Evolutionary conservation across 2,329 filamentous ascomycete species (phyloP).

Genomic region (Penicillium verrucosum): DNA sequence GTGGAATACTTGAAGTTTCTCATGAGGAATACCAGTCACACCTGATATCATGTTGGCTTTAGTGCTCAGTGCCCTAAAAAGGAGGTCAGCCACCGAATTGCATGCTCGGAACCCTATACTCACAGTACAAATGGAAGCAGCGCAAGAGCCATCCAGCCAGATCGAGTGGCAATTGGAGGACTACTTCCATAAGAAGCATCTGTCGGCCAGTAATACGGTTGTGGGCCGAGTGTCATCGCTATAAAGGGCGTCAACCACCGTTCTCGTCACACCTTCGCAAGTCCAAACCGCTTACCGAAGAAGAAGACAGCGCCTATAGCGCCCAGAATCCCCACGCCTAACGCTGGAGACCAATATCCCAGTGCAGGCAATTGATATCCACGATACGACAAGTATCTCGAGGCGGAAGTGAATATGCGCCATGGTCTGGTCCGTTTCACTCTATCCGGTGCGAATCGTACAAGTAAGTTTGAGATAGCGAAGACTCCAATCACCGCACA

Average conservation of each 20-base stretch:
- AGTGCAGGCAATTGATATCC: constrained; percentile 35
- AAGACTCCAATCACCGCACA: constrained; percentile 50
- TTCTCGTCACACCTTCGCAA: background rate
- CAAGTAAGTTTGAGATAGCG: constrained; percentile 40
- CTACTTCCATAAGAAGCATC: constrained; percentile 48
- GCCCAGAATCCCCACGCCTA: constrained; percentile 46
- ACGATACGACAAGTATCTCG: constrained; percentile 44
- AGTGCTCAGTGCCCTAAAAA: constrained; percentile 44
- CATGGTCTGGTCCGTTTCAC: constrained; percentile 28
- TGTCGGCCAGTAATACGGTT: constrained; percentile 57
- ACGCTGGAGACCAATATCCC: constrained; percentile 44
- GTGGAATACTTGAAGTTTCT: constrained; percentile 55
- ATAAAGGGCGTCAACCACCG: background rate
- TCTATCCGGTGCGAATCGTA: constrained; percentile 29
- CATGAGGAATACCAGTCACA: constrained; percentile 55
- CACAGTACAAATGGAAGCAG: constrained; percentile 53
- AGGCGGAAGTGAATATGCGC: constrained; percentile 35
- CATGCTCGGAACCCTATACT: background rate
- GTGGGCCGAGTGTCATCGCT: constrained; percentile 50
- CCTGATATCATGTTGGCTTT: constrained; percentile 57
- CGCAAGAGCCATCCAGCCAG: constrained; percentile 53
- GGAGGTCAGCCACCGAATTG: constrained; percentile 4
- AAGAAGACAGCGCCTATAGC: constrained; percentile 47
- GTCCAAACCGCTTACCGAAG: constrained; percentile 33
- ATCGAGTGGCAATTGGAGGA: constrained; percentile 52